Evolutionary conservation across 352 stramenopile genomes (phyloP), one percentile per base, ranked within the genome.

Genomic region (Pythium myriotylum): DNA sequence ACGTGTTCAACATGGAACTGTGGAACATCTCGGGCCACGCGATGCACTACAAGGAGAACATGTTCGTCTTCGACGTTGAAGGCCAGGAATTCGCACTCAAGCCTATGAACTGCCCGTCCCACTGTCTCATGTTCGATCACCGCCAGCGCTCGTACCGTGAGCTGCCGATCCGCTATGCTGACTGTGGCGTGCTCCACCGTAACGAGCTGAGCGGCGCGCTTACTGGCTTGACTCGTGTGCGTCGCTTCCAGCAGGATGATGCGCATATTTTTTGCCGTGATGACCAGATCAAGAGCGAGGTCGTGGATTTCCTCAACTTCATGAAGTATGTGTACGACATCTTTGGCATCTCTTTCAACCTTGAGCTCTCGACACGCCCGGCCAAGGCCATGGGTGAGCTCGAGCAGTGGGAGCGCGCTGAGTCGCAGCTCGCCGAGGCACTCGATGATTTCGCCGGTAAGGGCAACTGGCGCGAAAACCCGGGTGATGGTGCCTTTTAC

Each of bases 61-160:
- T 99, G 97, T 99, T 93, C 35, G 81, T 94, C 78, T 77, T 95
- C 37, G 81, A 59, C 27, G 67, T 73, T 42, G 39, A 71, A 91
- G 52, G 23, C 59, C 63, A n/a, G 91, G 97, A 97, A 47, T 99
- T 98, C 74, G 96, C 97, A 59, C 90, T 99, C 65, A 99, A 99
- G 72, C 97, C 97, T 19, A 99, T 99, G 97, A 99, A 99, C 81
- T 99, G 97, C 63, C 97, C 97, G 0, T 97, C 97, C 50, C 97
- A 99, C 75, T 99, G 96, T 70, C 75, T 99, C 19, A 89, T 99
- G 65, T 99, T 98, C 99, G 57, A 64, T 99, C 60, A 78, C 77
- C 97, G 97, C 59, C 84, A 97, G 62, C 93, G 96, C 59, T 98
- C 92, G 40, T 99, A 99, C 78, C 87, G 94, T 47, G 97, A 98